These are phyloP conservation scores for Fusarium pilosicola DNA, from an alignment of 2,329 filamentous ascomycete species.

Conservation along the genomic window DNA sequence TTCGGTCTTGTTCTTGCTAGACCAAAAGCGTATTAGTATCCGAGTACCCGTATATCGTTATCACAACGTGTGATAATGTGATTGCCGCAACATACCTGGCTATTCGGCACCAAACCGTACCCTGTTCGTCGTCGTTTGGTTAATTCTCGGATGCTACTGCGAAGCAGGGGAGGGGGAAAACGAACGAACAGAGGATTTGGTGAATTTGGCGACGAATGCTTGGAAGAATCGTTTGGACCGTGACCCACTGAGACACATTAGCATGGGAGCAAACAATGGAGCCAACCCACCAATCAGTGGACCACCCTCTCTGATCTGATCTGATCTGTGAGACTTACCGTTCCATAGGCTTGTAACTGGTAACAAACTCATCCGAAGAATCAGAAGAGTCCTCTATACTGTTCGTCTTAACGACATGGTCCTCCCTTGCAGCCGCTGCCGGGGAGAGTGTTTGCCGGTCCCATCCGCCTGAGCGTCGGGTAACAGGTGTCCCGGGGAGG, in stretches of 20 bases:
- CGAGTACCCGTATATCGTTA: no score
- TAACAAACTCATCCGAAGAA: slow-evolving; percentile 34
- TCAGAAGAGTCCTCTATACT: slow-evolving; percentile 33
- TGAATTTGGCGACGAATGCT: slow-evolving; percentile 34
- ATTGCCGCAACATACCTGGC: slow-evolving; percentile 23
- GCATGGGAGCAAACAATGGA: slow-evolving; percentile 8
- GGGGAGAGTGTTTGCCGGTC: slow-evolving; percentile 37
- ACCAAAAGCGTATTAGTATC: slow-evolving; percentile 15
- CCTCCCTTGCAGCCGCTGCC: slow-evolving; percentile 28
- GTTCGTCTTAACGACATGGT: not conserved
- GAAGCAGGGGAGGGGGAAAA: not conserved
- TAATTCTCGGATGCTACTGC: not conserved
- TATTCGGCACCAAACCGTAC: slow-evolving; percentile 35
- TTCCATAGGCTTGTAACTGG: slow-evolving; percentile 28
- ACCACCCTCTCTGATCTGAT: not conserved
- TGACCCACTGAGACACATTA: slow-evolving; percentile 21
- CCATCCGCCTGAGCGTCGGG: slow-evolving; percentile 38
- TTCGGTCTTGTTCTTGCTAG: slow-evolving; percentile 40
- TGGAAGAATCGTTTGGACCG: slow-evolving; percentile 40
- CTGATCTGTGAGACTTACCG: slow-evolving; percentile 15
- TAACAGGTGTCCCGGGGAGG: slow-evolving; percentile 35
- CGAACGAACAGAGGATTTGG: slow-evolving; percentile 35
- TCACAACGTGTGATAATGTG: not conserved
- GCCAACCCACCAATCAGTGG: not conserved
- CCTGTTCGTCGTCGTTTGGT: slow-evolving; percentile 16